A percentile compares a stretch with the other conserved stretches of the same genome.
Conservation (phyloP, 2,329 filamentous ascomycete species). For the Coniella lustricola region DNA sequence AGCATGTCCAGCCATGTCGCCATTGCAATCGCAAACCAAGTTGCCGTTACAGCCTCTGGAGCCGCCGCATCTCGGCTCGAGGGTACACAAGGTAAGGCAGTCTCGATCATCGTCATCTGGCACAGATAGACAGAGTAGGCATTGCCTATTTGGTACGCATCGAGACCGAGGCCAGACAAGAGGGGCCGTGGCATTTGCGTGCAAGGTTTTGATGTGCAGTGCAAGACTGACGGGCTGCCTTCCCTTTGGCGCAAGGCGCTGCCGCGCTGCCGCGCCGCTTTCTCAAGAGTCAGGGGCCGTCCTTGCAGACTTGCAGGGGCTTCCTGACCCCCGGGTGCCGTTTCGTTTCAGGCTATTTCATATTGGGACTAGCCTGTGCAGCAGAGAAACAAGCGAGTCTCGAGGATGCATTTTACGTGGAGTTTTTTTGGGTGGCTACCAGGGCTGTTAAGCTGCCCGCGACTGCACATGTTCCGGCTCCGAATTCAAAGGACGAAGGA, state of each 20-base stretch:
- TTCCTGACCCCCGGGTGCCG: not conserved
- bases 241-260: not conserved
- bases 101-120: too few species aligned
- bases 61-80: not conserved
- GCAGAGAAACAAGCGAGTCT: not conserved
- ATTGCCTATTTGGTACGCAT: too few species aligned
- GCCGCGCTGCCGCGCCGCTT: not conserved
- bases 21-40: not conserved
- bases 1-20: not conserved
- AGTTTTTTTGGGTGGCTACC: too few species aligned
- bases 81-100: too few species aligned
- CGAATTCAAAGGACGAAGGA: too few species aligned
- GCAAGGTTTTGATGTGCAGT: not conserved
- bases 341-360: not conserved
- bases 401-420: too few species aligned
- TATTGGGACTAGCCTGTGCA: not conserved
- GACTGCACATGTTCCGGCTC: too few species aligned
- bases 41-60: not conserved
- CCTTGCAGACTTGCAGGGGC: too few species aligned
- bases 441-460: too few species aligned
- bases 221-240: not conserved
- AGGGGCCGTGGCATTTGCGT: too few species aligned
- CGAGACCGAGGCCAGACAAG: too few species aligned
- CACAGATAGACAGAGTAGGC: too few species aligned
- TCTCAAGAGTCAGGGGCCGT: not conserved